Evolutionary conservation across 108 stramenopile genomes (phyloP).

Genomic region (Aurantiochytrium sp.): DNA sequence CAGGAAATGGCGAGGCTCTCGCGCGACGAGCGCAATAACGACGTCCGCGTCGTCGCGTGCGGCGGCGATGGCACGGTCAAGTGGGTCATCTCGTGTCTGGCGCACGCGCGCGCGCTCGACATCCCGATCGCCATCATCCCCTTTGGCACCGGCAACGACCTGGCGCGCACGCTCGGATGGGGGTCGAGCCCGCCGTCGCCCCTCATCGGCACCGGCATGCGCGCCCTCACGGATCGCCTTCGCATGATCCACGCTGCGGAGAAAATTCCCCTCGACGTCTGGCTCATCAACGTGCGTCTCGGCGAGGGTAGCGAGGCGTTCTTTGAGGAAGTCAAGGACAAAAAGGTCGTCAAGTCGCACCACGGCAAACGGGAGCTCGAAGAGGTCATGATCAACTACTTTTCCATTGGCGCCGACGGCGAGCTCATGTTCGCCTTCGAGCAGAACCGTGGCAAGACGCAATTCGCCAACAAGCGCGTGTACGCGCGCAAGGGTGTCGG

Average conservation of each 20-base stretch:
- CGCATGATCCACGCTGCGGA: neutral
- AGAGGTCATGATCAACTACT: constrained; percentile 24
- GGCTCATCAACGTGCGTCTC: neutral
- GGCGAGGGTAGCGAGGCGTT: neutral
- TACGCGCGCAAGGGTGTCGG: neutral
- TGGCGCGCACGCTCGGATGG: neutral
- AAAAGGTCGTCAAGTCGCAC: neutral
- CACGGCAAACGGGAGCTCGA: neutral
- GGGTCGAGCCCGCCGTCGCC: neutral
- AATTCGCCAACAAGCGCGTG: constrained; percentile 17
- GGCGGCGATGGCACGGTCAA: constrained; percentile 29
- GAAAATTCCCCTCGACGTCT: neutral
- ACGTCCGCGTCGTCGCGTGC: constrained; percentile 13
- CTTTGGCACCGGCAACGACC: constrained; percentile 28
- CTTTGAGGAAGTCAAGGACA: constrained; percentile 21
- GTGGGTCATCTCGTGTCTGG: constrained; percentile 24
- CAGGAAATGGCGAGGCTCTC: neutral
- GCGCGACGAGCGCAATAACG: neutral
- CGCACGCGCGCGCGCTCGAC: neutral
- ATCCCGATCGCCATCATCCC: constrained; percentile 27
- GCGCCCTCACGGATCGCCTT: neutral
- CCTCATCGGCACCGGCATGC: neutral
- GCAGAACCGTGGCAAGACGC: neutral
- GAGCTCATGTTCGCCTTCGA: constrained; percentile 27
- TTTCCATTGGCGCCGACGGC: constrained; percentile 9